phyloP scores from a whole-genome alignment of 2,329 filamentous ascomycete species.

The Westerdykella aurantiaca region DNA sequence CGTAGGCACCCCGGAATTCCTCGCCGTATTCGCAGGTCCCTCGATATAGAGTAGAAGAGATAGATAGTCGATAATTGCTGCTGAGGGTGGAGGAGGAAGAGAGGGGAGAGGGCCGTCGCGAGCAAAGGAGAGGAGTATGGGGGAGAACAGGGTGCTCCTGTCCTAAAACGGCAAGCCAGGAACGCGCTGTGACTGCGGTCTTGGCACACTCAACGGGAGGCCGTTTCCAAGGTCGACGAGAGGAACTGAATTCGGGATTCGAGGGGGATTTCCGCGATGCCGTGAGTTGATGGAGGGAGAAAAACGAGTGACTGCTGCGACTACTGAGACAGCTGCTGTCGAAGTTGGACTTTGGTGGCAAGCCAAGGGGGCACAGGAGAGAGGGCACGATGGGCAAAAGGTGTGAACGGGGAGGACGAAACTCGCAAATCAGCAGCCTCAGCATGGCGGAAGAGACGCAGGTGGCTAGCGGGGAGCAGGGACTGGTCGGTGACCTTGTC shows the following conservation, averaged over 20 bases:
- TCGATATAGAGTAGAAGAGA: background rate
- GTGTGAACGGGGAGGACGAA: too few species aligned
- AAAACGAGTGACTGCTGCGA: background rate
- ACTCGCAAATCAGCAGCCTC: too few species aligned
- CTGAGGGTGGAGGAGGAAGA: conserved; percentile 4
- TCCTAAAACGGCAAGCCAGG: background rate
- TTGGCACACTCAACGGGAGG: background rate
- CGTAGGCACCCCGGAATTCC: conserved; percentile 8
- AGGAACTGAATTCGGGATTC: background rate
- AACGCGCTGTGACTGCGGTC: background rate
- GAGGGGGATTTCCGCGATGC: background rate
- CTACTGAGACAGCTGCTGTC: background rate
- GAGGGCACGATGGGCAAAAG: background rate
- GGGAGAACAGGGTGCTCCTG: background rate
- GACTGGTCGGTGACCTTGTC: too few species aligned
- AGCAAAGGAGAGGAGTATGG: conserved; percentile 1
- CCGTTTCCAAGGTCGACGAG: background rate
- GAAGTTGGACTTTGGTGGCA: background rate
- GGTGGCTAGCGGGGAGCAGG: too few species aligned
- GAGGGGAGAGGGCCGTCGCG: background rate
- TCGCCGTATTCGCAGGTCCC: conserved; percentile 4
- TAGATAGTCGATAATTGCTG: conserved; percentile 4
- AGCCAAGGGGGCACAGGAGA: background rate
- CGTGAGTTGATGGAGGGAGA: background rate
- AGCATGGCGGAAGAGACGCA: too few species aligned